Base-by-base conservation (phyloP, 2,329 filamentous ascomycete genomes). In the Nannizziopsis arthrosporioides region DNA sequence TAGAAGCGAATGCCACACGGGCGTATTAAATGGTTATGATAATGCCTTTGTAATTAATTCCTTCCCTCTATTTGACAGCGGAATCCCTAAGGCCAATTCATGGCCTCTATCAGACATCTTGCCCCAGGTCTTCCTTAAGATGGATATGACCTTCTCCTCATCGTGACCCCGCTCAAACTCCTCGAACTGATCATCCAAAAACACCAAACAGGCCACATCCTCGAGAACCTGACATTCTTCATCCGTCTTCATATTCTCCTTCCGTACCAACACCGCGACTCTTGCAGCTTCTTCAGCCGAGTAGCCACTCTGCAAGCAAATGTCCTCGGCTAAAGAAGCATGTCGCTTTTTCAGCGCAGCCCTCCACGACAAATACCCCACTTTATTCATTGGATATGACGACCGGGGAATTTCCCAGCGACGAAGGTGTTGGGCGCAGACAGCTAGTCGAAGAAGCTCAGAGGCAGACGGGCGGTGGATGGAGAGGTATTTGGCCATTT, bases 141-240 rank as follows among this genome's bases (percentile, higher is more conserved):
- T 85, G 14, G 67, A 69, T 15, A 90, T 62, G 51, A 87, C 79
- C 73, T 92, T 93, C 44, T 80, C 81, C 67, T 90, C 84, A 59
- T 87, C 83, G 47, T 81, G 74, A 22, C 77, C 74, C 61, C 75
- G 73, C 70, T 86, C 82, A 65, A 92, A 94, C 44, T 76, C 77
- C 58, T 89, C 86, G 54, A 93, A 84, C 61, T 92, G 84, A 61
- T 90, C 85, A 61, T 92, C 86, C 55, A 94, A 67, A 62, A 94
- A 94, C 22, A 93, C 86, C 48, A 94, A 68, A 61, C 86, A 93
- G 2, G 87, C 87, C 40, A 87, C 84, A 67, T 93, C 87, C 69
- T 93, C 87, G 53, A 94, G 71, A 5, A 78, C 73, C 70, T 90
- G 84, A 47, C 82, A 80, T 50, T 73, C 70, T 18, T 57, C 59